Percentiles rank a stretch among this genome's conserved stretches.
phyloP scores from a whole-genome alignment of 75 land plant genomes.

The Selaginella tamariscina region DNA sequence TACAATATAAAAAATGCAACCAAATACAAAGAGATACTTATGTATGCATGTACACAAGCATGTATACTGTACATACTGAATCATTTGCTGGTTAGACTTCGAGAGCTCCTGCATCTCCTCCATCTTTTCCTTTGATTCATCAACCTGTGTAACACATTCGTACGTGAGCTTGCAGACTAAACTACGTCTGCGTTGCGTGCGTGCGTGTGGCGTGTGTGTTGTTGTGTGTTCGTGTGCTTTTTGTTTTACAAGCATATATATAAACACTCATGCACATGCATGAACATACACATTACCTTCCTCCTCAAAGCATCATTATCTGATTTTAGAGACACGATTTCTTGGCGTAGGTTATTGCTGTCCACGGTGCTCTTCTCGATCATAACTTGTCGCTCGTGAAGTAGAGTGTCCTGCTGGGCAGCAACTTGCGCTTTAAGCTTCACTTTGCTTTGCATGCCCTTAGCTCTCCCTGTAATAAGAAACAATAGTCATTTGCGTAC shows the following conservation, averaged over 20 bases:
- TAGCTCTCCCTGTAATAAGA: constrained; percentile 21
- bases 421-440: constrained; percentile 33
- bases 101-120: constrained; percentile 27
- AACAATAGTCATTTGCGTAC: neutral
- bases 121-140: constrained; percentile 25
- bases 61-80: constrained; percentile 27
- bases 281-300: constrained; percentile 18
- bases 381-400: constrained; percentile 24
- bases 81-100: constrained; percentile 38
- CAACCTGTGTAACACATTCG: constrained; percentile 22
- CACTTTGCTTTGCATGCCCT: constrained; percentile 31
- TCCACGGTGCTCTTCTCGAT: constrained; percentile 27
- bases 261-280: neutral
- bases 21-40: too few relatives aligned
- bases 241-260: too few relatives aligned
- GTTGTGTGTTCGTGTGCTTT: too few relatives aligned
- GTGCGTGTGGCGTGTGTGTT: too few relatives aligned
- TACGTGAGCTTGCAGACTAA: too few relatives aligned
- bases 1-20: too few relatives aligned
- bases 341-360: constrained; percentile 20
- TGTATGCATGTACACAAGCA: too few relatives aligned
- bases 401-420: constrained; percentile 29
- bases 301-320: constrained; percentile 24
- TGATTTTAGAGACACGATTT: constrained; percentile 16
- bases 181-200: too few relatives aligned